Conservation (phyloP, 2,329 filamentous ascomycete genomes). For the Sclerotinia sclerotiorum region DNA sequence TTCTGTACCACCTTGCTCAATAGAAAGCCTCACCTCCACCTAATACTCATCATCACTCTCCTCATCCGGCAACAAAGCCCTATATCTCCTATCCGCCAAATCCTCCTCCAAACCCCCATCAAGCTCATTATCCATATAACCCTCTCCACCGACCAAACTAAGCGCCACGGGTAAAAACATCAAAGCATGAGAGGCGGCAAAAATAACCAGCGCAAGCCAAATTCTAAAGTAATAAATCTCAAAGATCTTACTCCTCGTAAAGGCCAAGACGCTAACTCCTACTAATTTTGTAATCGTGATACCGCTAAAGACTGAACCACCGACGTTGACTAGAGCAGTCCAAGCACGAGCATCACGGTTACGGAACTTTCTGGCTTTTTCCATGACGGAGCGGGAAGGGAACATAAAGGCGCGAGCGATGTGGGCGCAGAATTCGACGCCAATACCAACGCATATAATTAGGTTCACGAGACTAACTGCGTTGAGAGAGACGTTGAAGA, state of each 20-base stretch:
- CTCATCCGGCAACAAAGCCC: slow-evolving; percentile 74
- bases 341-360: slow-evolving; percentile 84
- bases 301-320: slow-evolving; percentile 89
- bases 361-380: slow-evolving; percentile 75
- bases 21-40: not conserved
- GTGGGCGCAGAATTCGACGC: slow-evolving; percentile 96
- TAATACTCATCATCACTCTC: slow-evolving; percentile 55
- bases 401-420: slow-evolving; percentile 96
- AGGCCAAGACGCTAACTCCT: slow-evolving; percentile 87
- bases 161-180: slow-evolving; percentile 89
- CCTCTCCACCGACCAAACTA: slow-evolving; percentile 80
- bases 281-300: slow-evolving; percentile 96
- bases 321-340: slow-evolving; percentile 92
- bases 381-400: slow-evolving; percentile 78
- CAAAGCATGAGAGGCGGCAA: slow-evolving; percentile 84
- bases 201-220: slow-evolving; percentile 87
- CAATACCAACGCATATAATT: slow-evolving; percentile 95
- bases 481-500: slow-evolving; percentile 86
- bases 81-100: slow-evolving; percentile 73
- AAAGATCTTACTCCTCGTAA: slow-evolving; percentile 96
- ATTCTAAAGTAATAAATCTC: slow-evolving; percentile 99
- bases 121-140: slow-evolving; percentile 83
- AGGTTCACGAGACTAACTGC: slow-evolving; percentile 94
- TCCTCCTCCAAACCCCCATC: slow-evolving; percentile 90
- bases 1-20: too few relatives aligned